Conservation (phyloP, 495 filamentous ascomycete genomes). For the Penicillium fimorum region DNA sequence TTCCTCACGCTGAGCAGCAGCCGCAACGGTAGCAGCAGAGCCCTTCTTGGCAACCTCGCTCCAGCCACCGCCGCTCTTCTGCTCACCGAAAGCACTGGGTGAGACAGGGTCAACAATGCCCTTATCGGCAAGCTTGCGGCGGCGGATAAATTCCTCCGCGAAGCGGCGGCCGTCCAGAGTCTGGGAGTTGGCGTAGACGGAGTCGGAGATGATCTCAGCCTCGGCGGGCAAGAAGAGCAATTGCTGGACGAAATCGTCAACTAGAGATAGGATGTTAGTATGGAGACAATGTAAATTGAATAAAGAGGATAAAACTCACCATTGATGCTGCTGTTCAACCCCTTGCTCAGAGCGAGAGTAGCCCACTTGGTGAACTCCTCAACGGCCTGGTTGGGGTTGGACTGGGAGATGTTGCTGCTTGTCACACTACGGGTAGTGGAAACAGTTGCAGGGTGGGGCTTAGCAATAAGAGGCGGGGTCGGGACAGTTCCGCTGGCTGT, state of each 20-base stretch:
- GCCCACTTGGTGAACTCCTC: conserved; percentile 97
- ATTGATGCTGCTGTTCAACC: conserved; percentile 60
- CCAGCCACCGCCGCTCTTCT: conserved; percentile 70
- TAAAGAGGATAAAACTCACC: conserved; percentile 35
- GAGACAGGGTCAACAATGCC: conserved; percentile 65
- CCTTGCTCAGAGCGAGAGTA: conserved; percentile 64
- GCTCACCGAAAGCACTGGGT: conserved; percentile 43
- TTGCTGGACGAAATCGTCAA: conserved; percentile 74
- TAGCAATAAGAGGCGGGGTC: conserved; percentile 38
- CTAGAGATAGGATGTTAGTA: conserved; percentile 43
- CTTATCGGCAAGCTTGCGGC: conserved; percentile 87
- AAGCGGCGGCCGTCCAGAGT: conserved; percentile 91
- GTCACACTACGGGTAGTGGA: conserved; percentile 37
- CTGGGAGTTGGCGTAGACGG: conserved; percentile 78
- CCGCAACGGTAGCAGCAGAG: conserved; percentile 29
- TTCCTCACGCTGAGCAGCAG: conserved; percentile 49
- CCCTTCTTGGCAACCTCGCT: conserved; percentile 97
- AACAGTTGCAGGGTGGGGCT: conserved; percentile 24
- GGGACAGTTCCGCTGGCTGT: conserved; percentile 52
- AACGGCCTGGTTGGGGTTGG: conserved; percentile 57
- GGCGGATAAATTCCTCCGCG: conserved; percentile 88
- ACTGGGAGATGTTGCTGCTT: conserved; percentile 30
- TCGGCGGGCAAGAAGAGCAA: conserved; percentile 75
- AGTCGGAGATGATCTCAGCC: conserved; percentile 77
- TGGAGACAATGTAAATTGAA: conserved; percentile 6